phyloP scores from a whole-genome alignment of 164 flowering plant species.

The Dillenia turbinata region DNA sequence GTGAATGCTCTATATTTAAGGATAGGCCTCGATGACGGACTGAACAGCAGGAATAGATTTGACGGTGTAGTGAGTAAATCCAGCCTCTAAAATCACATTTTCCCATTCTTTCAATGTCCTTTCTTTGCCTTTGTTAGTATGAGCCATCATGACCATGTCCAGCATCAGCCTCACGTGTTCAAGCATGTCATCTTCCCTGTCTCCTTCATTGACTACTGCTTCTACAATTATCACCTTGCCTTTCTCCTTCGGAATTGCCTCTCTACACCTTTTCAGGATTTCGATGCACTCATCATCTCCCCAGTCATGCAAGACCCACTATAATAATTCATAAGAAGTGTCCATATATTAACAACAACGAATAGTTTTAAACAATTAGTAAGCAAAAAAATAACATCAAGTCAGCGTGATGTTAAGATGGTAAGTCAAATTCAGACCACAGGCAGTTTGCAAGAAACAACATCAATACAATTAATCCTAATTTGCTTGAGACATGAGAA shows the following conservation, averaged over 20 bases:
- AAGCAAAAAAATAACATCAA: too few species aligned
- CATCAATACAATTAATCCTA: too few species aligned
- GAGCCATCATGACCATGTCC: conserved; percentile 73
- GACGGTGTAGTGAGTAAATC: conserved; percentile 31
- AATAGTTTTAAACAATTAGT: too few species aligned
- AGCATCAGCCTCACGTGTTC: conserved; percentile 35
- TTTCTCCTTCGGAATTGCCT: conserved; percentile 39
- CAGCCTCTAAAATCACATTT: conserved; percentile 32
- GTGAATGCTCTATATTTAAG: conserved; percentile 12
- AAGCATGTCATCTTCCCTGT: conserved; percentile 10
- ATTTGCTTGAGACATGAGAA: neutral
- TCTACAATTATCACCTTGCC: conserved; percentile 66
- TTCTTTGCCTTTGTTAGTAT: conserved; percentile 49
- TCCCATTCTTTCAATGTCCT: conserved; percentile 53
- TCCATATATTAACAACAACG: too few species aligned
- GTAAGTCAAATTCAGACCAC: too few species aligned
- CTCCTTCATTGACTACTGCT: conserved; percentile 32
- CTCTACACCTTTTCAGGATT: conserved; percentile 46
- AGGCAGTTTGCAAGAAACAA: too few species aligned
- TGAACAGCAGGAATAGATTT: conserved; percentile 26
- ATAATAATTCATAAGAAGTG: conserved; percentile 2
- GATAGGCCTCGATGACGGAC: conserved; percentile 48
- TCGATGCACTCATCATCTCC: conserved; percentile 59
- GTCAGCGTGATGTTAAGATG: too few species aligned
- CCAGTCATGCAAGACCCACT: conserved; percentile 78